phyloP scores from a whole-genome alignment of 192 early-diverging fungal genomes.

The Podila clonocystis region DNA sequence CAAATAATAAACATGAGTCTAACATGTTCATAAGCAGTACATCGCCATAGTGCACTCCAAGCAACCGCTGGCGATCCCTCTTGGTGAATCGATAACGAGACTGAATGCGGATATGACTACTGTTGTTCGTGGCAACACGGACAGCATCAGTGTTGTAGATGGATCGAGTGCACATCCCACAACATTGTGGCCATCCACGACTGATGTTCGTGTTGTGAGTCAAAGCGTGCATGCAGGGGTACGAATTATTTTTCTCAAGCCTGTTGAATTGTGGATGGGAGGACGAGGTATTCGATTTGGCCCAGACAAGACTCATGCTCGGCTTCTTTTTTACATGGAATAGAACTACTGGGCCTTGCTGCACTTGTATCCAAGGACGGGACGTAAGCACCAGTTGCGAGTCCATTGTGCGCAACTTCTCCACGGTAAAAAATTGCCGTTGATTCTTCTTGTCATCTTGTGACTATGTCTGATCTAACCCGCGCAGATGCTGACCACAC shows the following conservation, averaged over 20 bases:
- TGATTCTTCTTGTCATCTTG: no score
- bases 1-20: no score
- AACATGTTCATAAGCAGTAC: constrained; percentile 1
- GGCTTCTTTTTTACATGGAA: background rate
- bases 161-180: background rate
- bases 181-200: constrained; percentile 5
- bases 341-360: constrained; percentile 18
- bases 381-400: constrained; percentile 35
- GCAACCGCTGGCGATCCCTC: background rate
- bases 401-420: constrained; percentile 32
- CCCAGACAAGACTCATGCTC: no score
- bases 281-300: no score
- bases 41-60: constrained; percentile 18
- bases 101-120: constrained; percentile 17
- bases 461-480: no score
- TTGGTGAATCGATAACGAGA: background rate
- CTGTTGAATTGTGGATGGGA: no score
- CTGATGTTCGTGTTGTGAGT: constrained; percentile 6
- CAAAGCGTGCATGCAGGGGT: constrained; percentile 12
- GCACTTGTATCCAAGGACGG: constrained; percentile 24
- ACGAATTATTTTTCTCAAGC: background rate
- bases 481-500: no score
- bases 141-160: background rate
- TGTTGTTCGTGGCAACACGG: background rate
- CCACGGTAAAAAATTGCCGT: constrained; percentile 6